phyloP scores from a whole-genome alignment of 1,284 basidiomycete species.

The Cystobasidium slooffiae region DNA sequence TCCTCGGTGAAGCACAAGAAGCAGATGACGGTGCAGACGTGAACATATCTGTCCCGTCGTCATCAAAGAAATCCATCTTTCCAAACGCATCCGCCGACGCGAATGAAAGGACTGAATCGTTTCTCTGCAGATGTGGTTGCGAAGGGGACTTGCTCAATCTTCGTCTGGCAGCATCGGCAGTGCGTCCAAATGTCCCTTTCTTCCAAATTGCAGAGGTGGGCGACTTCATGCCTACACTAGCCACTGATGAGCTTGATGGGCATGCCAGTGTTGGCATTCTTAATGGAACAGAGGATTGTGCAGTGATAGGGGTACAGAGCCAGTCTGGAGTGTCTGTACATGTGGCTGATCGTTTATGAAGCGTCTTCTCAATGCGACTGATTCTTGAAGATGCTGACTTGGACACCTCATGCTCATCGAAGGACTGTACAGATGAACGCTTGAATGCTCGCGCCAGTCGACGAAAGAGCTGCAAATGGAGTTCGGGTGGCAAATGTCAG shows the following conservation, averaged over 20 bases:
- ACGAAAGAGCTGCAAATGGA: slow-evolving; percentile 9
- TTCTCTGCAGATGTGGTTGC: slow-evolving; percentile 12
- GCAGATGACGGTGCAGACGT: neutral
- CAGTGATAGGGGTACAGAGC: slow-evolving; percentile 18
- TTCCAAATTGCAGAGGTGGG: slow-evolving; percentile 3
- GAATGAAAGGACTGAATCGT: slow-evolving; percentile 41
- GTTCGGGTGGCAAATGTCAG: neutral
- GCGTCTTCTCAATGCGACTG: neutral
- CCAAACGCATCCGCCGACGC: slow-evolving; percentile 38
- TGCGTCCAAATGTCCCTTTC: slow-evolving; percentile 2
- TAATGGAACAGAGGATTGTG: neutral
- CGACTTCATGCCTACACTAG: slow-evolving; percentile 5
- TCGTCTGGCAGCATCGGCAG: neutral
- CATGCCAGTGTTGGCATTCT: slow-evolving; percentile 2
- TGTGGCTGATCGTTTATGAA: slow-evolving; percentile 21
- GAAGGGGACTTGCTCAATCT: slow-evolving; percentile 36
- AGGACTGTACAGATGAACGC: neutral
- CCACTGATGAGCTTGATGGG: neutral
- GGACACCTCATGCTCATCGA: neutral
- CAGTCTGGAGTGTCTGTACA: slow-evolving; percentile 20
- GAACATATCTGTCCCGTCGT: slow-evolving; percentile 1
- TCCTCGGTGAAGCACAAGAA: too few relatives aligned
- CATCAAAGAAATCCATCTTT: slow-evolving; percentile 5
- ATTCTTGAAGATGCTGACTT: neutral
- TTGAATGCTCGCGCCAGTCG: slow-evolving; percentile 22